A percentile compares a stretch with the other conserved stretches of the same genome.
phyloP scores from a whole-genome alignment of 139 green algal genomes.

The Asterochloris erici region DNA sequence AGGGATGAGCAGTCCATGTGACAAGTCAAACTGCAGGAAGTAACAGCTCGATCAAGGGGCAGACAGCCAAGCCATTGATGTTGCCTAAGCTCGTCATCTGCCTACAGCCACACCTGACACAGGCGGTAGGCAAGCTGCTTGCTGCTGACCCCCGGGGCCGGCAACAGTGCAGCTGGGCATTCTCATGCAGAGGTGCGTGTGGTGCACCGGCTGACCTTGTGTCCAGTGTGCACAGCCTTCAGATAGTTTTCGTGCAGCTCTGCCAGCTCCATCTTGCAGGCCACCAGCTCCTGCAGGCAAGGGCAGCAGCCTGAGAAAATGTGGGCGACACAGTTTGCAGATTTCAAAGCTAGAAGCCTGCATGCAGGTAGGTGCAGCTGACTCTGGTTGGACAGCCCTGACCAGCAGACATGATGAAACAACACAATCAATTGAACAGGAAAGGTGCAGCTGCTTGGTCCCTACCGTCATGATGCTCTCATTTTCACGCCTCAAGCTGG shows the following conservation, averaged over 20 bases:
- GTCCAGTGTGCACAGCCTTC: neutral
- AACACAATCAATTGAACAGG: neutral
- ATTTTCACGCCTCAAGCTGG: slow-evolving; percentile 7
- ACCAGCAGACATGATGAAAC: neutral
- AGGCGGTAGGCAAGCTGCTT: too few species aligned
- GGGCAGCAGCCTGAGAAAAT: neutral
- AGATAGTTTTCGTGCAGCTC: slow-evolving; percentile 21
- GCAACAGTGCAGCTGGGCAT: too few species aligned
- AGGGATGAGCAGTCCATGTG: too few species aligned
- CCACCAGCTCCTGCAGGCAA: slow-evolving; percentile 22
- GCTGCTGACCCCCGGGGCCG: too few species aligned
- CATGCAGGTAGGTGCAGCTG: neutral
- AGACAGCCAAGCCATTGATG: too few species aligned
- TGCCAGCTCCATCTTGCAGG: slow-evolving; percentile 27
- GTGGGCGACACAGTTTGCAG: neutral
- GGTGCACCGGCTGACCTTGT: too few species aligned
- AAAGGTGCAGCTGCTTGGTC: neutral
- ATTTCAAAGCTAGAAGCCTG: neutral
- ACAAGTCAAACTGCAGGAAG: too few species aligned
- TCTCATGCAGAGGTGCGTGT: too few species aligned
- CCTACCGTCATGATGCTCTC: slow-evolving; percentile 24
- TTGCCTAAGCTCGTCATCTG: too few species aligned
- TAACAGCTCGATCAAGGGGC: too few species aligned
- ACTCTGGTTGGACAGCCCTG: neutral
- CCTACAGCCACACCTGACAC: too few species aligned